Conservation (phyloP, 1,284 basidiomycete species). For the Puccinia triticina region DNA sequence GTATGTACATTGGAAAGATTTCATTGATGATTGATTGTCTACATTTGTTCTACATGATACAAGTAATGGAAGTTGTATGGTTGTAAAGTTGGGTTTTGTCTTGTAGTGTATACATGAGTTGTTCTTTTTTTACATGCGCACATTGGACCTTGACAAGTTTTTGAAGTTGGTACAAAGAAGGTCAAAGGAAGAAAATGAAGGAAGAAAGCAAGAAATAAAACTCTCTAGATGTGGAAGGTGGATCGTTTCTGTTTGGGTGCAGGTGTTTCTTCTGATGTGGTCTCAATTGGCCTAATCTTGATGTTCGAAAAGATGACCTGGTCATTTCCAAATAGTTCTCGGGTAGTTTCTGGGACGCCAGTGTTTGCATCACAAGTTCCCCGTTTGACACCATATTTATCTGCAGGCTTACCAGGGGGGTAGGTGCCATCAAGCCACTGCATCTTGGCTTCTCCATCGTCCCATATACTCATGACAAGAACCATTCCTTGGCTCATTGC, state of each 20-base stretch:
- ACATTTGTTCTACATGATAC: too few relatives aligned
- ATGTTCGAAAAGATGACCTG: conserved; percentile 25
- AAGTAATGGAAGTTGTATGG: too few relatives aligned
- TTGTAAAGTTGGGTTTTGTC: not conserved
- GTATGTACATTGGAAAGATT: too few relatives aligned
- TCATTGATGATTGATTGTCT: too few relatives aligned
- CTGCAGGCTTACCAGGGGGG: not conserved
- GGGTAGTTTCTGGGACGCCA: not conserved
- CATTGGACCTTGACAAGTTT: not conserved
- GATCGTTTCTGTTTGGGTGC: not conserved
- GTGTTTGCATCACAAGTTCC: conserved; percentile 15
- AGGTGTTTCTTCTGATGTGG: not conserved
- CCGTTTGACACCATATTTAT: not conserved
- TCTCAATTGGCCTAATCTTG: not conserved
- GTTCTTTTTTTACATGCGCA: not conserved
- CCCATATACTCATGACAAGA: conserved; percentile 33
- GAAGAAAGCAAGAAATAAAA: not conserved
- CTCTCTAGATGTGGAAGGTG: too few relatives aligned
- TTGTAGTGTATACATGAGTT: not conserved
- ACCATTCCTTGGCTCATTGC: conserved; percentile 35
- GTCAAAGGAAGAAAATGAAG: not conserved
- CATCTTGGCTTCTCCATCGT: conserved; percentile 26
- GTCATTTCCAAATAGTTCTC: not conserved
- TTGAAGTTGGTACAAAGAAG: not conserved
- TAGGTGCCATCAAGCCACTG: conserved; percentile 28